phyloP scores from a whole-genome alignment of 1,139 yeast species.

The Hemisphaericaspora xylofermentans region DNA sequence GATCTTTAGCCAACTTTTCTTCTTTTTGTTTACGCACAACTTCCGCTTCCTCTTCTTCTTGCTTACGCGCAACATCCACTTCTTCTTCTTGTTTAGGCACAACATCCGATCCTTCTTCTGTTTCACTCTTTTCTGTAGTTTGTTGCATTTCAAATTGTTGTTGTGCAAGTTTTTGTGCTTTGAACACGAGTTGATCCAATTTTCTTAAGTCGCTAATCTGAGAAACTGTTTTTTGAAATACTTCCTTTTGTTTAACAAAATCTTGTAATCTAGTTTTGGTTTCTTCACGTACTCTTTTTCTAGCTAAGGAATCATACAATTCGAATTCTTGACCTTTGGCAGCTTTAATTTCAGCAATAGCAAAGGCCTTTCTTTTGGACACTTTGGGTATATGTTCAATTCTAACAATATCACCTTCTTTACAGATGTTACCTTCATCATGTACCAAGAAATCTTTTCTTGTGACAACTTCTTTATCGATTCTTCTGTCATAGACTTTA shows the following conservation, averaged over 20 bases:
- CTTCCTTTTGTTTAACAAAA: constrained; percentile 47
- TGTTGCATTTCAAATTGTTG: constrained; percentile 15
- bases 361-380: constrained; percentile 79
- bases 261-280: constrained; percentile 53
- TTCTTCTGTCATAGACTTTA: constrained; percentile 62
- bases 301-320: constrained; percentile 72
- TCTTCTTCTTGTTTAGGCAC: too few species aligned
- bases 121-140: neutral
- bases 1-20: constrained; percentile 38
- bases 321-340: constrained; percentile 93
- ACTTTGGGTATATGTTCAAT: constrained; percentile 88
- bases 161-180: constrained; percentile 33
- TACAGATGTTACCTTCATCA: constrained; percentile 87
- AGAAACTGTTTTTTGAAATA: constrained; percentile 34
- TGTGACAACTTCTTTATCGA: constrained; percentile 74
- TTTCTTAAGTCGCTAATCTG: constrained; percentile 50
- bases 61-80: too few species aligned
- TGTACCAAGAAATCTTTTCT: constrained; percentile 89
- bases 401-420: constrained; percentile 94
- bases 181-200: constrained; percentile 35
- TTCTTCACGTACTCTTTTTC: constrained; percentile 59
- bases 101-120: too few species aligned
- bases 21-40: too few species aligned
- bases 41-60: too few species aligned
- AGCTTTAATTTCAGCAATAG: constrained; percentile 89